Evolutionary conservation across 345 rosid genomes (phyloP).

Genomic region (Hibiscus syriacus): DNA sequence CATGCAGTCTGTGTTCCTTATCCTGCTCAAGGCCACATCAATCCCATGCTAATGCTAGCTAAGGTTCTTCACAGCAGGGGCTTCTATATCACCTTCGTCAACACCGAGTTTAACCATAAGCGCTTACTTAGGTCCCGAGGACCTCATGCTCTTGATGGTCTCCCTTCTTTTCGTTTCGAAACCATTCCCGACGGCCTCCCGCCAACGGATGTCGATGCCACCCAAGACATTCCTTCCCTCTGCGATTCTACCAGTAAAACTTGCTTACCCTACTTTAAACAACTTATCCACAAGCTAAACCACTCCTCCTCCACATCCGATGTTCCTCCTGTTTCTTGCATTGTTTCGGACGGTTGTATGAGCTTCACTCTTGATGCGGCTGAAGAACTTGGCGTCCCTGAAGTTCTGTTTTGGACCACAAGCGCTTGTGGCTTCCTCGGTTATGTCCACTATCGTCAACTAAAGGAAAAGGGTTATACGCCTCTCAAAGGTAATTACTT

Average conservation of each 20-base stretch:
- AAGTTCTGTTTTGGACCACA: slow-evolving; percentile 38
- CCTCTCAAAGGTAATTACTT: slow-evolving; percentile 43
- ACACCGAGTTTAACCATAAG: slow-evolving; percentile 39
- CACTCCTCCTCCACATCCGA: neutral
- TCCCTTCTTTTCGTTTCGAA: slow-evolving; percentile 33
- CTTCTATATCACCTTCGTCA: slow-evolving; percentile 47
- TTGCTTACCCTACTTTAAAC: slow-evolving; percentile 27
- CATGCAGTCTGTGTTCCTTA: slow-evolving; percentile 50
- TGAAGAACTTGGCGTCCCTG: slow-evolving; percentile 28
- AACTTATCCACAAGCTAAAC: slow-evolving; percentile 27
- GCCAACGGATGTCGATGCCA: slow-evolving; percentile 21
- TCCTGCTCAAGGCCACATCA: slow-evolving; percentile 54
- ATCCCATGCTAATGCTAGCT: slow-evolving; percentile 41
- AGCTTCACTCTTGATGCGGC: slow-evolving; percentile 36
- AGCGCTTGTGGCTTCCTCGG: slow-evolving; percentile 37
- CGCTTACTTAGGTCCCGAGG: slow-evolving; percentile 36
- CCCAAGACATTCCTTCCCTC: slow-evolving; percentile 37
- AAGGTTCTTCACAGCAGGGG: slow-evolving; percentile 40
- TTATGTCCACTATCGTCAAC: slow-evolving; percentile 16
- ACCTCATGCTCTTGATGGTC: slow-evolving; percentile 21
- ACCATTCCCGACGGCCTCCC: slow-evolving; percentile 45
- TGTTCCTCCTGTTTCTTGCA: slow-evolving; percentile 29
- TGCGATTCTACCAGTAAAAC: slow-evolving; percentile 25
- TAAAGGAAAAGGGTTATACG: slow-evolving; percentile 24
- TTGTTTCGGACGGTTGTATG: slow-evolving; percentile 37